phyloP scores from a whole-genome alignment of 345 rosid species.

The Pistacia atlantica region DNA sequence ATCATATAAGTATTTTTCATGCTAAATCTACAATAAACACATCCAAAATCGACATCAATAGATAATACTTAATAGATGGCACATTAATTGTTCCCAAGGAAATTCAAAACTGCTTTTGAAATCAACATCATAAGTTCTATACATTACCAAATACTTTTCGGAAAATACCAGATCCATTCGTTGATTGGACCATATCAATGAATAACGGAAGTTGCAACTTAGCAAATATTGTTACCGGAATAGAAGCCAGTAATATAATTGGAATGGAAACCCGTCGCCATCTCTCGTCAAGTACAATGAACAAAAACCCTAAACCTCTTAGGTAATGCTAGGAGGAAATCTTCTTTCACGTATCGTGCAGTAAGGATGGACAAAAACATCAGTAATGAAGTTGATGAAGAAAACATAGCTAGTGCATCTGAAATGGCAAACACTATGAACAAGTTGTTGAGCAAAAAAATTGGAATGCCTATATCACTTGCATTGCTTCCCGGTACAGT shows the following conservation, averaged over 20 bases:
- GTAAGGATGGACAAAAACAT: slow-evolving; percentile 9
- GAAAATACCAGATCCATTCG: slow-evolving; percentile 15
- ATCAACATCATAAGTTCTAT: no score
- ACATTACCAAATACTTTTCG: no score
- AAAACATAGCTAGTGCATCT: slow-evolving; percentile 20
- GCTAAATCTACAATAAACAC: no score
- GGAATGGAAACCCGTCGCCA: slow-evolving; percentile 7
- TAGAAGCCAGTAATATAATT: neutral
- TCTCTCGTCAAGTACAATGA: slow-evolving; percentile 1
- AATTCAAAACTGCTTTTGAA: no score
- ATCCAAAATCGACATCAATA: no score
- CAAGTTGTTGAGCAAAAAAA: neutral
- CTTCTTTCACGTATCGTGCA: neutral
- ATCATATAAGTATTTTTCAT: no score
- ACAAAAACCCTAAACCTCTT: slow-evolving; percentile 14
- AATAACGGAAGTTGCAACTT: slow-evolving; percentile 15
- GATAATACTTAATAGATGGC: no score
- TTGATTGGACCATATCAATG: slow-evolving; percentile 16
- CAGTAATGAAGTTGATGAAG: slow-evolving; percentile 14
- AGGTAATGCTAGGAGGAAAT: slow-evolving; percentile 24
- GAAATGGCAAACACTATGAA: slow-evolving; percentile 17
- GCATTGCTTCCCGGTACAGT: slow-evolving; percentile 10
- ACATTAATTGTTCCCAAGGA: no score
- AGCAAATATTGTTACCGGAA: slow-evolving; percentile 3
- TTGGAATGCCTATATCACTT: neutral